A percentile compares a stretch with the other conserved stretches of the same genome.
phyloP scores from a whole-genome alignment of 495 filamentous ascomycete species.

The Astrothelium subdiscretum region DNA sequence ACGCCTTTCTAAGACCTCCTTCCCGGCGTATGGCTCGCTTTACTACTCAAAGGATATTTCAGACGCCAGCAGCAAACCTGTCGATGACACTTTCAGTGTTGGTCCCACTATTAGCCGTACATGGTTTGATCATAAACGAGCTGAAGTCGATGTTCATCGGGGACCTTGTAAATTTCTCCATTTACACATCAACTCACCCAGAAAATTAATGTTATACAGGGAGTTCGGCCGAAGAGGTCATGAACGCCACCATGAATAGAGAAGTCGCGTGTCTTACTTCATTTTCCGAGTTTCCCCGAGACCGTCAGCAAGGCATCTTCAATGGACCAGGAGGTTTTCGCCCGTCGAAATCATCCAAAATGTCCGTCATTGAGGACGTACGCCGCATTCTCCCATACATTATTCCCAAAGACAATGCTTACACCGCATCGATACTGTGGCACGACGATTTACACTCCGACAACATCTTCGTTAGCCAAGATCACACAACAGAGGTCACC shows the following conservation, averaged over 20 bases:
- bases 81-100: constrained; percentile 8
- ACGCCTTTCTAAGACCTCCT: constrained; percentile 6
- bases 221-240: neutral
- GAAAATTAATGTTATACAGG: neutral
- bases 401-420: neutral
- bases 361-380: neutral
- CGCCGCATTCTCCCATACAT: neutral
- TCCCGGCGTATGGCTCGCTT: constrained; percentile 12
- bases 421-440: neutral
- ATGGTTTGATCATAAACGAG: constrained; percentile 8
- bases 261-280: neutral
- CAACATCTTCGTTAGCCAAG: neutral
- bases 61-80: constrained; percentile 5
- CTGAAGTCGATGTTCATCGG: neutral
- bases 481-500: neutral
- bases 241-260: neutral
- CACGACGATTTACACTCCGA: neutral
- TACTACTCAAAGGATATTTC: constrained; percentile 11
- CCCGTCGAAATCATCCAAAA: neutral
- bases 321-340: neutral
- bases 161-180: constrained; percentile 3
- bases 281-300: neutral
- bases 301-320: neutral
- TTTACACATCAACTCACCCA: neutral
- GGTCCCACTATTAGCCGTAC: constrained; percentile 13